Evolutionary conservation across 2,329 filamentous ascomycete genomes (phyloP).

Genomic region (Fusarium sp.): DNA sequence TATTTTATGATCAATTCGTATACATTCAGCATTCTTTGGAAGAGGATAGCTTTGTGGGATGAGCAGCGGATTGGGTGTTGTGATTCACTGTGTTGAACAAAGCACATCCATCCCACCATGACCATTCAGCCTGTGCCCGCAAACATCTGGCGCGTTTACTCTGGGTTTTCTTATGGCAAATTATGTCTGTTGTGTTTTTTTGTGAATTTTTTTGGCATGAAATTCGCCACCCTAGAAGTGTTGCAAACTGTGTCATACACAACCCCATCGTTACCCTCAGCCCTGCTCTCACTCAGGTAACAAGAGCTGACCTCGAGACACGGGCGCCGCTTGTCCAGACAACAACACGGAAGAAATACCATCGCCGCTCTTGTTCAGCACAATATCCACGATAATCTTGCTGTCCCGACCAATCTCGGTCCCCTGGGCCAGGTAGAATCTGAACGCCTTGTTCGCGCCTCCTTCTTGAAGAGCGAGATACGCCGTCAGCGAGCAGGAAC

Average conservation of each 20-base stretch:
- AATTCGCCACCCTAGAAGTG: background rate
- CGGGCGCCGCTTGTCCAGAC: conserved; percentile 17
- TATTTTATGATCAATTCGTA: background rate
- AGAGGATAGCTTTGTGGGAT: background rate
- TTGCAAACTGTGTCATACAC: background rate
- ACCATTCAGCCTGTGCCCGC: background rate
- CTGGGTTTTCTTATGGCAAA: rapidly evolving
- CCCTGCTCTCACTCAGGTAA: background rate
- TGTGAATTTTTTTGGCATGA: background rate
- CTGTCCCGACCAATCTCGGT: conserved; percentile 5
- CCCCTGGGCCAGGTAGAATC: background rate
- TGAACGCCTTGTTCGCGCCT: background rate
- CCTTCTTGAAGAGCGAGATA: background rate
- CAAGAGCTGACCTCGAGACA: conserved; percentile 15
- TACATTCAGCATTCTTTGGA: background rate
- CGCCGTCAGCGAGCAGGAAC: background rate
- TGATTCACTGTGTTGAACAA: background rate
- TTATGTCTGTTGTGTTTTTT: background rate
- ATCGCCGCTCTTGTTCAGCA: background rate
- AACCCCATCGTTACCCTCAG: background rate
- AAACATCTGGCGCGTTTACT: background rate
- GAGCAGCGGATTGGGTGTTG: background rate
- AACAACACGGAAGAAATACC: conserved; percentile 5
- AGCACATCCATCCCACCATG: background rate
- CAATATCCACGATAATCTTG: conserved; percentile 10